phyloP scores from a whole-genome alignment of 352 stramenopile species.

The Globisporangium ultimum region DNA sequence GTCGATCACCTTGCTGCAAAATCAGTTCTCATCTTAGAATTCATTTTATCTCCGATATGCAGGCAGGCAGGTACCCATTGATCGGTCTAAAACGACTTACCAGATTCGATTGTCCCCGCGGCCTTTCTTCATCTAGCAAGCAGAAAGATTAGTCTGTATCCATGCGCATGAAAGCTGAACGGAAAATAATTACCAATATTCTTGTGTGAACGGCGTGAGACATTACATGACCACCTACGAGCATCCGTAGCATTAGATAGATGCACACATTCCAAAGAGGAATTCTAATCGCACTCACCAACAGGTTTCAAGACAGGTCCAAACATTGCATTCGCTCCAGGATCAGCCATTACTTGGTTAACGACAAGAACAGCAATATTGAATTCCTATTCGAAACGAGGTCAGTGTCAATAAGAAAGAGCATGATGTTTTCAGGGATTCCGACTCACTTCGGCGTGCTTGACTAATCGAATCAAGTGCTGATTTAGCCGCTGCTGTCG shows the following conservation, averaged over 20 bases:
- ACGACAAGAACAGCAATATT: constrained; percentile 92
- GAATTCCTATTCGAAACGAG: constrained; percentile 73
- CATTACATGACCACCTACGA: constrained; percentile 89
- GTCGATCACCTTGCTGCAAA: constrained; percentile 74
- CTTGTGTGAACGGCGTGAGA: constrained; percentile 97
- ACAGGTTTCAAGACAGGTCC: constrained; percentile 81
- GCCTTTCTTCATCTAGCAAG: constrained; percentile 87
- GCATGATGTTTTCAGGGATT: neutral
- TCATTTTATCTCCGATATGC: neutral
- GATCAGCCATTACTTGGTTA: constrained; percentile 91
- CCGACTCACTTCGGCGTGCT: constrained; percentile 57
- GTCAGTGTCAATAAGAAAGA: neutral
- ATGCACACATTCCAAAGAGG: too few species aligned
- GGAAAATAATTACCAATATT: constrained; percentile 57
- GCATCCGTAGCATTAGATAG: neutral
- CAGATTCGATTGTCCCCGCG: constrained; percentile 88
- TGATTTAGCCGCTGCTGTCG: constrained; percentile 90
- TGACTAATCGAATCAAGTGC: constrained; percentile 84
- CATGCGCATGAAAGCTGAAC: neutral
- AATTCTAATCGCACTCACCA: constrained; percentile 23
- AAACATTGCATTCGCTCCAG: constrained; percentile 81
- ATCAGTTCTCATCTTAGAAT: constrained; percentile 6
- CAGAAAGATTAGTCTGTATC: too few species aligned
- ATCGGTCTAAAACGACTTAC: constrained; percentile 18
- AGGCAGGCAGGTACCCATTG: too few species aligned